Conservation (phyloP, 1,284 basidiomycete species). For the Puccinia coronata region DNA sequence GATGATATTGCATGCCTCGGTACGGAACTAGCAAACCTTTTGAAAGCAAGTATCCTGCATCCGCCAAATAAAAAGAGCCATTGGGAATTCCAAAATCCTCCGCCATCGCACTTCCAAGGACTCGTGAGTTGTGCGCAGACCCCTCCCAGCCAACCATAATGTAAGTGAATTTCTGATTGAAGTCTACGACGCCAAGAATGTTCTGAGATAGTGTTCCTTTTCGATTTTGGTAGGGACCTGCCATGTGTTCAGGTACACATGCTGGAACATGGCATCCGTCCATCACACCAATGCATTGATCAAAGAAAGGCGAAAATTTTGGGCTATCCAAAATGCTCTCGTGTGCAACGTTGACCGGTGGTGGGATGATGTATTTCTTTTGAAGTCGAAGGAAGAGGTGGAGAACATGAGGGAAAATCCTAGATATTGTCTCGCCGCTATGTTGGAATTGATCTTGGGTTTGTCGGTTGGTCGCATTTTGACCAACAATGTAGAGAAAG, state of each 20-base stretch:
- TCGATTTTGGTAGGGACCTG: constrained; percentile 55
- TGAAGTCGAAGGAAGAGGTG: background rate
- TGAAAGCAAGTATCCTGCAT: constrained; percentile 60
- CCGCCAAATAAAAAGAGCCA: constrained; percentile 60
- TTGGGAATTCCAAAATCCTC: constrained; percentile 57
- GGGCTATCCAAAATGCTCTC: constrained; percentile 53
- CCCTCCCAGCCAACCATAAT: constrained; percentile 60
- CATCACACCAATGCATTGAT: constrained; percentile 60
- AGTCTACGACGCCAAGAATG: constrained; percentile 57
- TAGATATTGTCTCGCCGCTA: constrained; percentile 52
- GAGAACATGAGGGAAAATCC: constrained; percentile 32
- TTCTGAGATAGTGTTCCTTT: constrained; percentile 61
- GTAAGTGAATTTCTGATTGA: constrained; percentile 59
- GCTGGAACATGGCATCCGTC: constrained; percentile 61
- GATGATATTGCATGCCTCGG: constrained; percentile 53
- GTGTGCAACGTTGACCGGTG: too few species aligned
- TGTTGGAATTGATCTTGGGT: constrained; percentile 50
- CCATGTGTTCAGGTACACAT: constrained; percentile 54
- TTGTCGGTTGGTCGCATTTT: constrained; percentile 30
- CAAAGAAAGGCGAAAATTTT: constrained; percentile 61
- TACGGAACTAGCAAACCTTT: constrained; percentile 57
- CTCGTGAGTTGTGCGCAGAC: constrained; percentile 57
- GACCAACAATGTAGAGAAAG: too few species aligned
- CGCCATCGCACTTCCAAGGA: constrained; percentile 55
- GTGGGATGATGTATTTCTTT: constrained; percentile 50